Evolutionary conservation across 1,284 basidiomycete species (phyloP).

Genomic region (Hemileccinum hortonii): DNA sequence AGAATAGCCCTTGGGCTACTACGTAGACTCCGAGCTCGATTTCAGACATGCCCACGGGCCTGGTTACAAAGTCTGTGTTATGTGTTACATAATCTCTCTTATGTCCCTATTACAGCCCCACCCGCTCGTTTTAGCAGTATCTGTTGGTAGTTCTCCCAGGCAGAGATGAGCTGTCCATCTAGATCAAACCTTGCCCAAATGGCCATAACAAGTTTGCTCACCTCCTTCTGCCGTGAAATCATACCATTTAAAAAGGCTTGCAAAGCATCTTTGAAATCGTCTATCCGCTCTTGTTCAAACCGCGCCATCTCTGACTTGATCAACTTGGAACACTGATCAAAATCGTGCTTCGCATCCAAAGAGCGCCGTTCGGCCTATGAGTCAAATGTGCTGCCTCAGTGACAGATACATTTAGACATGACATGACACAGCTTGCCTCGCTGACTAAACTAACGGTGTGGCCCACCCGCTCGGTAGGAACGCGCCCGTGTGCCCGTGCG

Average conservation of each 20-base stretch:
- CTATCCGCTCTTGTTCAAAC: conserved; percentile 91
- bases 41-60: not conserved
- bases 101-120: conserved; percentile 1
- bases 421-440: conserved; percentile 51
- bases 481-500: conserved; percentile 69
- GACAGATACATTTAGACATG: not conserved
- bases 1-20: not conserved
- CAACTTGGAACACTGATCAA: conserved; percentile 82
- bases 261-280: conserved; percentile 81
- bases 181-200: not conserved
- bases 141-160: conserved; percentile 77
- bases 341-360: conserved; percentile 81
- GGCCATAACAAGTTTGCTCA: conserved; percentile 34
- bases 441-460: conserved; percentile 72
- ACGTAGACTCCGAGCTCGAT: conserved; percentile 2
- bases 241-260: conserved; percentile 81
- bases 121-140: conserved; percentile 51
- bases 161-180: conserved; percentile 53
- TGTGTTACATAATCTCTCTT: conserved; percentile 15
- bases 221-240: conserved; percentile 80
- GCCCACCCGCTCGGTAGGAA: conserved; percentile 64
- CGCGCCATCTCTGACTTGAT: conserved; percentile 91
- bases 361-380: conserved; percentile 74
- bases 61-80: not conserved
- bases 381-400: conserved; percentile 2